These are phyloP conservation scores for Moelleriella libera DNA, from an alignment of 2,329 filamentous ascomycete genomes.

Conservation along the genomic window DNA sequence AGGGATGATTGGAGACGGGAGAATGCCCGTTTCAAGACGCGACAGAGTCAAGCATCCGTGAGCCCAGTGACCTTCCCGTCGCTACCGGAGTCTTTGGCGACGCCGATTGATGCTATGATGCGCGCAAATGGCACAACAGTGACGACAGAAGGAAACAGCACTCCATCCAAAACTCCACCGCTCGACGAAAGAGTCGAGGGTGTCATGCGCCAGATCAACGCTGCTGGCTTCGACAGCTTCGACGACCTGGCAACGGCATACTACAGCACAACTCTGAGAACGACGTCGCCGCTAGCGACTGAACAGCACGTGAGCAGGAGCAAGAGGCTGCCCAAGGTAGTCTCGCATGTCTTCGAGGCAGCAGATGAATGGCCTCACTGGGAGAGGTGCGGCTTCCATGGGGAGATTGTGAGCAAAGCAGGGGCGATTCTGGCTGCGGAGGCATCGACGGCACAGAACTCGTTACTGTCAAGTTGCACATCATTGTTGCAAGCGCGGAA, in stretches of 20 bases:
- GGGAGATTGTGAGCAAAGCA: conserved; percentile 13
- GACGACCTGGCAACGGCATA: conserved; percentile 13
- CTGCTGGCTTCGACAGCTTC: conserved; percentile 12
- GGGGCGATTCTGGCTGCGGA: conserved; percentile 9
- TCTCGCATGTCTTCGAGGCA: conserved; percentile 9
- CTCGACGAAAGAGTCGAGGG: conserved; percentile 10
- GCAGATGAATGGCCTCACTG: conserved; percentile 9
- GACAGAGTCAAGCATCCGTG: conserved; percentile 1
- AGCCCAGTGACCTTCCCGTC: conserved; percentile 4
- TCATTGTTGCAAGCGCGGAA: conserved; percentile 8
- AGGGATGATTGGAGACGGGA: conserved; percentile 9
- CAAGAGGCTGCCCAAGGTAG: conserved; percentile 10
- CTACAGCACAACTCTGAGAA: conserved; percentile 9
- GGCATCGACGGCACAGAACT: not conserved
- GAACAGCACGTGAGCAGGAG: conserved; percentile 13
- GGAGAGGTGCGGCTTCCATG: conserved; percentile 12
- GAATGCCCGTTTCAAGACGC: conserved; percentile 4
- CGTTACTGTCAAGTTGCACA: conserved; percentile 6
- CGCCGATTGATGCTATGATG: not conserved
- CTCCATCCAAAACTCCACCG: not conserved
- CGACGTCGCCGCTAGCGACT: conserved; percentile 9
- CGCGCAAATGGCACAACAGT: not conserved
- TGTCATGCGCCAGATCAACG: conserved; percentile 10
- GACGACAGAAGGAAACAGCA: not conserved
- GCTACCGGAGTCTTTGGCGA: not conserved